Percentiles rank a stretch among this genome's conserved stretches.
These are phyloP conservation scores for Diplocarpon mali DNA, from an alignment of 2,329 filamentous ascomycete species.

Conservation along the genomic window DNA sequence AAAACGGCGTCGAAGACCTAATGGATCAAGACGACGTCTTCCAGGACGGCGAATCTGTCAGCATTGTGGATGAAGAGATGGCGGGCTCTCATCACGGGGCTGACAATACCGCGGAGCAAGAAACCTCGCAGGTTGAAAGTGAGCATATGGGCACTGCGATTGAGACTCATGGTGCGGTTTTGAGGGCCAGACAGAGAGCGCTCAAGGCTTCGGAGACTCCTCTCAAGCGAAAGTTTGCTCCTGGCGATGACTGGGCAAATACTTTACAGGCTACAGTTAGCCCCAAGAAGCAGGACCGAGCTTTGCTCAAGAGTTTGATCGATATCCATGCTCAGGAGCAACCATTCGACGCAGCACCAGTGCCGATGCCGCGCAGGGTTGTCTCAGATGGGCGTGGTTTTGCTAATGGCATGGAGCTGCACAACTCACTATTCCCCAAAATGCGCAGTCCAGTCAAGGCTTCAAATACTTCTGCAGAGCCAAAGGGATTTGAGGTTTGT, in stretches of 20 bases:
- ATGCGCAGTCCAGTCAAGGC: conserved; percentile 46
- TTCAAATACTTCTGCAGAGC: conserved; percentile 42
- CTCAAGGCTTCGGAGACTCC: conserved; percentile 49
- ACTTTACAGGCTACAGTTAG: conserved; percentile 91
- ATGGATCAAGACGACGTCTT: conserved; percentile 55
- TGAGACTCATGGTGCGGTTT: conserved; percentile 48
- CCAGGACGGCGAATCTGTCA: conserved; percentile 66
- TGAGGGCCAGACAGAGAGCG: conserved; percentile 53
- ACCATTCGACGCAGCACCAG: conserved; percentile 40
- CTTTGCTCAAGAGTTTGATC: conserved; percentile 46
- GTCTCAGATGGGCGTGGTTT: conserved; percentile 49
- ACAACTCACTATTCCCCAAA: conserved; percentile 85
- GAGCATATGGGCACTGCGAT: conserved; percentile 34
- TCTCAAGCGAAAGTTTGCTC: conserved; percentile 45
- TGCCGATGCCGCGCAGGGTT: conserved; percentile 29
- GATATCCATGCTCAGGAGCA: conserved; percentile 22
- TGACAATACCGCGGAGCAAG: conserved; percentile 67
- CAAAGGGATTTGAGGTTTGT: conserved; percentile 87
- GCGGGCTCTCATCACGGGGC: conserved; percentile 66
- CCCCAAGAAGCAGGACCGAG: conserved; percentile 83
- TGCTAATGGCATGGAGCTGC: conserved; percentile 83
- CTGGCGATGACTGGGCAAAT: conserved; percentile 80
- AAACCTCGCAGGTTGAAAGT: conserved; percentile 38
- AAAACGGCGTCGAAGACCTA: conserved; percentile 40
- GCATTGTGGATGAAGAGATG: conserved; percentile 59